A percentile compares a stretch with the other conserved stretches of the same genome.
Evolutionary conservation across 2,329 filamentous ascomycete genomes (phyloP).

Genomic region (Raffaelea arxii): DNA sequence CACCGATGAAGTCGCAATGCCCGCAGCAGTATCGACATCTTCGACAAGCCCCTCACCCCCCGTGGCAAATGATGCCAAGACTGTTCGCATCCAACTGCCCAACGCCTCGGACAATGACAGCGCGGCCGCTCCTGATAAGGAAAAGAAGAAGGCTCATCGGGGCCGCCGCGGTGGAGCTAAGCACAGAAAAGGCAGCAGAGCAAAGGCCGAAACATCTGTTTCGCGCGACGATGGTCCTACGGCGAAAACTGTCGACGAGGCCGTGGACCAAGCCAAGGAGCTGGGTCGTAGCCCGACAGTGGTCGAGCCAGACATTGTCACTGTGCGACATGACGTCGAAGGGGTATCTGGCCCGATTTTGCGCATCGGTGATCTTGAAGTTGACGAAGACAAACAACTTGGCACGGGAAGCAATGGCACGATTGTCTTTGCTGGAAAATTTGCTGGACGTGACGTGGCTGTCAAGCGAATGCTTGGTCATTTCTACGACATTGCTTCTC

Average conservation of each 20-base stretch:
- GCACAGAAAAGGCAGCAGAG: constrained; percentile 43
- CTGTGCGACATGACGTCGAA: constrained; percentile 45
- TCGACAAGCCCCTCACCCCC: too few relatives aligned
- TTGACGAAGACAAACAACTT: constrained; percentile 53
- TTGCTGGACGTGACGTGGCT: constrained; percentile 85
- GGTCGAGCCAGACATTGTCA: constrained; percentile 53
- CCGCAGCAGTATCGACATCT: too few relatives aligned
- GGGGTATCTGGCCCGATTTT: constrained; percentile 50
- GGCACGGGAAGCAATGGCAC: constrained; percentile 93
- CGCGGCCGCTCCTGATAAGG: constrained; percentile 29
- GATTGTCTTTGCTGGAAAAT: constrained; percentile 87
- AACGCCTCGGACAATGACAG: neutral
- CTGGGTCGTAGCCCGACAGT: constrained; percentile 39
- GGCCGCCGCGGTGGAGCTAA: constrained; percentile 64
- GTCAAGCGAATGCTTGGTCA: constrained; percentile 96
- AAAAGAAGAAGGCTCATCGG: constrained; percentile 58
- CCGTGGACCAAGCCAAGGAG: constrained; percentile 48
- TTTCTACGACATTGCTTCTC: constrained; percentile 90
- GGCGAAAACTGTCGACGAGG: constrained; percentile 48
- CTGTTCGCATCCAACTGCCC: too few relatives aligned
- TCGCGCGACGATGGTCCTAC: constrained; percentile 36
- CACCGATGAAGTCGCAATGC: too few relatives aligned
- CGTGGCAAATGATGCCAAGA: too few relatives aligned
- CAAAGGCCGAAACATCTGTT: constrained; percentile 40
- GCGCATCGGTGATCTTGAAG: constrained; percentile 54